Percentiles rank a stretch among this genome's conserved stretches.
Conservation (phyloP, 2,329 filamentous ascomycete genomes). For the Trichophyton verrucosum region DNA sequence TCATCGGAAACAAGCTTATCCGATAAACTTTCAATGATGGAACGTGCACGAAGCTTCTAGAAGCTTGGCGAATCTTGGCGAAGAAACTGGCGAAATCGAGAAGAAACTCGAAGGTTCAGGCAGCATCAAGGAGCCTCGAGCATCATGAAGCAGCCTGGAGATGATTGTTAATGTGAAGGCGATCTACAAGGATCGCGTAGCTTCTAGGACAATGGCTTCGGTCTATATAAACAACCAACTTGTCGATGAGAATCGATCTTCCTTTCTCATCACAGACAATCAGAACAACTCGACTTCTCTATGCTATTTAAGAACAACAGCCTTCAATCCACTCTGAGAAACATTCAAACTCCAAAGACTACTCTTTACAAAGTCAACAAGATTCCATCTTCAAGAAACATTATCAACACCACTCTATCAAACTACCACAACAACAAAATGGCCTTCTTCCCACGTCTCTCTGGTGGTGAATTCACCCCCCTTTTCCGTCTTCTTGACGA, state of each 20-base stretch:
- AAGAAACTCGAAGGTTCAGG: not conserved
- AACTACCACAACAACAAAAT: conserved; percentile 23
- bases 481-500: conserved; percentile 34
- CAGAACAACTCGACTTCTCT: not conserved
- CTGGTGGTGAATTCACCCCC: conserved; percentile 26
- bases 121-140: not conserved
- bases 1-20: not conserved
- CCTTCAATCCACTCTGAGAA: conserved; percentile 7
- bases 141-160: not conserved
- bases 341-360: conserved; percentile 5
- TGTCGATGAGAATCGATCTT: not conserved
- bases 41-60: not conserved
- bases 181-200: not conserved
- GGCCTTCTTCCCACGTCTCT: conserved; percentile 29
- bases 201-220: conserved; percentile 4
- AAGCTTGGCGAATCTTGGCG: not conserved
- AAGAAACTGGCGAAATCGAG: not conserved
- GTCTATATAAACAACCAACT: conserved; percentile 11
- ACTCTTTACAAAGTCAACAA: conserved; percentile 4
- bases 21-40: not conserved
- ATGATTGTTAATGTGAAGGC: not conserved
- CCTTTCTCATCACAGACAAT: conserved; percentile 6
- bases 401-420: conserved; percentile 6
- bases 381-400: not conserved
- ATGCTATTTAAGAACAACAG: conserved; percentile 6